Evolutionary conservation across 2,329 filamentous ascomycete genomes (phyloP).

Genomic region (Plectosphaerella sp.): DNA sequence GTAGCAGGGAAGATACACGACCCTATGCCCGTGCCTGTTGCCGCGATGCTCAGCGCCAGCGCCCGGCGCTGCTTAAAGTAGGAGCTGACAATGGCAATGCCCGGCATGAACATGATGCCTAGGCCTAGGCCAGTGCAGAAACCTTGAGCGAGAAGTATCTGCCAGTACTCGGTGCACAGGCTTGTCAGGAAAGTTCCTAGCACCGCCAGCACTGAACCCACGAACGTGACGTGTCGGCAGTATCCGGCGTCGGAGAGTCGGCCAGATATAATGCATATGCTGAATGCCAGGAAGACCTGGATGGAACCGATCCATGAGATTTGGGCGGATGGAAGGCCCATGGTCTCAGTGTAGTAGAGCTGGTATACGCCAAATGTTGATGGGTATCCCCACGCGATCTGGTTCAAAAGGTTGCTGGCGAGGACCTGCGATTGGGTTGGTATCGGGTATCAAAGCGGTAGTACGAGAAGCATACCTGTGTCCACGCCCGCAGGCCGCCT

Average conservation of each 20-base stretch:
- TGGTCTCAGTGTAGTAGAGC: constrained; percentile 36
- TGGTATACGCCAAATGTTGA: constrained; percentile 50
- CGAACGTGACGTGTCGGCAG: constrained; percentile 31
- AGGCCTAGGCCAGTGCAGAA: constrained; percentile 47
- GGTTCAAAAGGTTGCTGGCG: constrained; percentile 40
- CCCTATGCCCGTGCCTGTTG: constrained; percentile 53
- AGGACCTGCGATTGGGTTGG: constrained; percentile 22
- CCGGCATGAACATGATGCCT: constrained; percentile 54
- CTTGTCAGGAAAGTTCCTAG: constrained; percentile 45
- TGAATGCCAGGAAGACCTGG: constrained; percentile 46
- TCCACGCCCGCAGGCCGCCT: constrained; percentile 43
- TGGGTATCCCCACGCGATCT: constrained; percentile 45
- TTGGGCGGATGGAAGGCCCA: constrained; percentile 28
- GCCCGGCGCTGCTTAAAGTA: constrained; percentile 55
- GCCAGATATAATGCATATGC: constrained; percentile 42
- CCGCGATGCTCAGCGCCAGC: constrained; percentile 56
- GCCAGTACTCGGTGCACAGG: constrained; percentile 41
- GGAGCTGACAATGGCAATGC: constrained; percentile 56
- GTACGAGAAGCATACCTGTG: constrained; percentile 21
- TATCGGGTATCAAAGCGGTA: too few relatives aligned
- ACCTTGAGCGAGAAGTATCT: constrained; percentile 51
- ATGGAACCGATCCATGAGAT: constrained; percentile 43
- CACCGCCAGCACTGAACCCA: constrained; percentile 35
- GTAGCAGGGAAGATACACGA: constrained; percentile 52
- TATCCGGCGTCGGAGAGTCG: constrained; percentile 47